phyloP scores from a whole-genome alignment of 2,329 filamentous ascomycete genomes.

The Ceratocystis ficicola region DNA sequence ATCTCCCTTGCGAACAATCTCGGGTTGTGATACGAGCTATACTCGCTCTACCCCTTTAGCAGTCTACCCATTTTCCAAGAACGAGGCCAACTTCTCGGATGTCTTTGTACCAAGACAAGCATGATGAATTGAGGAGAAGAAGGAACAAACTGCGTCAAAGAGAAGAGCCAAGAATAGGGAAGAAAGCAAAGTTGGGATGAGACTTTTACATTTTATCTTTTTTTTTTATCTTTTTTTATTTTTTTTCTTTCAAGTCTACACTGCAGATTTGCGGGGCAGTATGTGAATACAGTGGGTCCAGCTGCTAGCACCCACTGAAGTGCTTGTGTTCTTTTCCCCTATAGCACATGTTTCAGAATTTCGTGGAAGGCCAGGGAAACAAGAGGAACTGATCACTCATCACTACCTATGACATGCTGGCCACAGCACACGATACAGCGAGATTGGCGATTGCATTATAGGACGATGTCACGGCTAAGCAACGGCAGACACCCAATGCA shows the following conservation, averaged over 20 bases:
- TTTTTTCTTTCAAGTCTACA: background rate
- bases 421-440: background rate
- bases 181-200: conserved; percentile 2
- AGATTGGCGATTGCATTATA: background rate
- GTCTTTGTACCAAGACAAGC: too few species aligned
- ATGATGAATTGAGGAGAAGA: background rate
- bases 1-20: background rate
- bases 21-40: background rate
- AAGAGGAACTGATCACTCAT: background rate
- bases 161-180: background rate
- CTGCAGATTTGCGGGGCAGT: background rate
- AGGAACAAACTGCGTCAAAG: background rate
- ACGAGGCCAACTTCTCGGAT: too few species aligned
- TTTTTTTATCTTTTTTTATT: too few species aligned
- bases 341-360: background rate
- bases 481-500: too few species aligned
- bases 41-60: background rate
- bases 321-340: too few species aligned
- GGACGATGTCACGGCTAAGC: too few species aligned
- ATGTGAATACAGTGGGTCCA: background rate
- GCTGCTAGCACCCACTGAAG: too few species aligned
- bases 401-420: background rate
- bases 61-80: too few species aligned
- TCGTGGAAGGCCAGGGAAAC: background rate
- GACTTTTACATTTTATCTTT: background rate